These are phyloP conservation scores for Hericium rajendrae DNA, from an alignment of 768 basidiomycete species.

Conservation along the genomic window DNA sequence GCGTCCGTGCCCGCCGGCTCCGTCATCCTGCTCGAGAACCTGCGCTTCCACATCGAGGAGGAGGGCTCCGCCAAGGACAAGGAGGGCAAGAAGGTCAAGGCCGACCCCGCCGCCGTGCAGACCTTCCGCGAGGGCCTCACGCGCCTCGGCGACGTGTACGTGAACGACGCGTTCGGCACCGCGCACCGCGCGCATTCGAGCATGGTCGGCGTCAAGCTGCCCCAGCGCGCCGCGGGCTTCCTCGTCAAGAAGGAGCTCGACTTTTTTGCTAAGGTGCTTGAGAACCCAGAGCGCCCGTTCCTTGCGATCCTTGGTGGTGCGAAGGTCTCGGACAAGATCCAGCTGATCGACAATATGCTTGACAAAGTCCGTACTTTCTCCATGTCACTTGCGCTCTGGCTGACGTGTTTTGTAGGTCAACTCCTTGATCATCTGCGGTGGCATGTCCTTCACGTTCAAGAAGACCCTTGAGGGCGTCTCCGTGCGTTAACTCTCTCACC, in stretches of 20 bases:
- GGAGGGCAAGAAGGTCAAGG: conserved; percentile 92
- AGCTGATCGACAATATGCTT: conserved; percentile 97
- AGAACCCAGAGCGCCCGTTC: conserved; percentile 91
- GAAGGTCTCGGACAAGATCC: conserved; percentile 98
- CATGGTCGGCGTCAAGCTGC: conserved; percentile 94
- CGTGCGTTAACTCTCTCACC: conserved; percentile 30
- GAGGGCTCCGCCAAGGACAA: conserved; percentile 92
- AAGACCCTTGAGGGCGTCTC: conserved; percentile 77
- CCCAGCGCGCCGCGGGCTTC: conserved; percentile 89
- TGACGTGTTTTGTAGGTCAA: conserved; percentile 51
- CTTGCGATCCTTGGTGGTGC: conserved; percentile 97
- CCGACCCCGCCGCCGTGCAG: conserved; percentile 69
- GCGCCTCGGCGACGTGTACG: conserved; percentile 87
- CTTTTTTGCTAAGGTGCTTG: conserved; percentile 96
- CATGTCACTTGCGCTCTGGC: not conserved
- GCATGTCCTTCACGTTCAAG: conserved; percentile 99
- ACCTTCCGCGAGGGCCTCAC: conserved; percentile 86
- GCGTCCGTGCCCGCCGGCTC: conserved; percentile 55
- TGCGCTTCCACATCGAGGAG: conserved; percentile 97
- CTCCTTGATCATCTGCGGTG: conserved; percentile 92
- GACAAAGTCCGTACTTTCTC: conserved; percentile 59
- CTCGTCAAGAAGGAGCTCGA: conserved; percentile 98
- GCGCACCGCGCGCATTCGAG: conserved; percentile 97
- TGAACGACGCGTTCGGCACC: conserved; percentile 98
- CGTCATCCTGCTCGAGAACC: conserved; percentile 89